phyloP scores from a whole-genome alignment of 2,329 filamentous ascomycete species.

The Trichoderma gracile region DNA sequence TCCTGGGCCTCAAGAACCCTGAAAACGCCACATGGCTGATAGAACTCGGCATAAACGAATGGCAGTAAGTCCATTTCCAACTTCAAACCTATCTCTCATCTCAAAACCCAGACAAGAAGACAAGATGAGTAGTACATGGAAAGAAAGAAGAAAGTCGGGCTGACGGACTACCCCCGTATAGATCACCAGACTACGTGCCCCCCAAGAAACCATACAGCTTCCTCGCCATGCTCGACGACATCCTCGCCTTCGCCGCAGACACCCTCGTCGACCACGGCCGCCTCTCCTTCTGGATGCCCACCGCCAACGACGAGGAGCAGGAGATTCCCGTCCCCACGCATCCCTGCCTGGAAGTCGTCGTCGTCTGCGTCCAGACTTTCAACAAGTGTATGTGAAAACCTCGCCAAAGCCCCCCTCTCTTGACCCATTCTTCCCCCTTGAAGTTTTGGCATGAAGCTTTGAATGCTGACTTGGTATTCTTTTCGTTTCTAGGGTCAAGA shows the following conservation, averaged over 20 bases:
- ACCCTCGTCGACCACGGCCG: constrained; percentile 78
- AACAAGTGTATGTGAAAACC: constrained; percentile 68
- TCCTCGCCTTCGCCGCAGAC: constrained; percentile 75
- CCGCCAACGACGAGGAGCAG: constrained; percentile 74
- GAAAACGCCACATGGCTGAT: constrained; percentile 60
- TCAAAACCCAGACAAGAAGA: too few species aligned
- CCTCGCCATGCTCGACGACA: constrained; percentile 83
- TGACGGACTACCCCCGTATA: constrained; percentile 16
- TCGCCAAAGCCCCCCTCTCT: too few species aligned
- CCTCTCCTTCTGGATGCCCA: constrained; percentile 96
- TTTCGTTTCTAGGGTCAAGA: constrained; percentile 67
- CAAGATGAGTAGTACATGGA: rapidly evolving
- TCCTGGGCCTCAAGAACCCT: constrained; percentile 75
- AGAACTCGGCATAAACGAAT: constrained; percentile 68
- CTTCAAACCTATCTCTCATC: neutral
- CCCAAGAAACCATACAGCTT: constrained; percentile 94
- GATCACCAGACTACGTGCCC: constrained; percentile 68
- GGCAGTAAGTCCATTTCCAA: constrained; percentile 57
- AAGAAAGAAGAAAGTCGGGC: neutral
- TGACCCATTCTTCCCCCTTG: neutral
- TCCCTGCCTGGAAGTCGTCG: constrained; percentile 70
- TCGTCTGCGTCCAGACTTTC: constrained; percentile 81
- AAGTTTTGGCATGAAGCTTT: constrained; percentile 13
- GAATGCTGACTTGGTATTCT: too few species aligned
- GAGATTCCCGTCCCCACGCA: constrained; percentile 78